A percentile compares a stretch with the other conserved stretches of the same genome.
Conservation (phyloP, 2,329 filamentous ascomycete genomes). For the Gnomoniopsis sp. region DNA sequence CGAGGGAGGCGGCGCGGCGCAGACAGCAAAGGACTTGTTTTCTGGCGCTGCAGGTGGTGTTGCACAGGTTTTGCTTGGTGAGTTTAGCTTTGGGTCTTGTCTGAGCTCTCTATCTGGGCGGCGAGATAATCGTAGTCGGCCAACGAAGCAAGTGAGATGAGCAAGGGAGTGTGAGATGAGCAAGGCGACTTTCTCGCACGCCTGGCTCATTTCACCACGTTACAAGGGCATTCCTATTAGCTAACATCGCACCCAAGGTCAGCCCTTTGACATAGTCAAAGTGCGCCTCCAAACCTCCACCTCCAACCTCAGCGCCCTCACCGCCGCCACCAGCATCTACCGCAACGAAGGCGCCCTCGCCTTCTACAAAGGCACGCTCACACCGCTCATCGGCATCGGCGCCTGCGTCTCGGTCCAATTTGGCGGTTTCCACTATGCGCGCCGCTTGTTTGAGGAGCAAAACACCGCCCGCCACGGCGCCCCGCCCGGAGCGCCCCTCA, state of each 20-base stretch:
- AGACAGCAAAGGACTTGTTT: conserved; percentile 84
- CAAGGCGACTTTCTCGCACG: neutral
- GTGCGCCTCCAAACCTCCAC: conserved; percentile 89
- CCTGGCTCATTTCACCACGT: neutral
- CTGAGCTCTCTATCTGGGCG: neutral
- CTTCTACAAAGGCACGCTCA: conserved; percentile 98
- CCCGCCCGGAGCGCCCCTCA: conserved; percentile 60
- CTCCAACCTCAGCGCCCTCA: conserved; percentile 74
- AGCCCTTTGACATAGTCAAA: conserved; percentile 90
- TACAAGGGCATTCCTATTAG: neutral
- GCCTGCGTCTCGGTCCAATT: conserved; percentile 99
- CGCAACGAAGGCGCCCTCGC: conserved; percentile 82
- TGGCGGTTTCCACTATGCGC: conserved; percentile 90
- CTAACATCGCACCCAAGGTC: conserved; percentile 41
- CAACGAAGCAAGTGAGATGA: neutral
- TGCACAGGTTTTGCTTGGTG: conserved; percentile 90
- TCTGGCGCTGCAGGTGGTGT: conserved; percentile 88
- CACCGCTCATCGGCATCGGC: conserved; percentile 90
- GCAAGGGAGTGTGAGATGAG: neutral
- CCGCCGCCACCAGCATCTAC: conserved; percentile 80
- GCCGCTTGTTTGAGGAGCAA: conserved; percentile 75
- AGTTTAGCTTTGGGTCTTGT: conserved; percentile 26
- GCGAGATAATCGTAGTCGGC: neutral
- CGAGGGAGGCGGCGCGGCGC: conserved; percentile 36
- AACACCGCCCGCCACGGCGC: conserved; percentile 63